These are phyloP conservation scores for Cytospora piceae DNA, from an alignment of 2,329 filamentous ascomycete species.

Conservation along the genomic window DNA sequence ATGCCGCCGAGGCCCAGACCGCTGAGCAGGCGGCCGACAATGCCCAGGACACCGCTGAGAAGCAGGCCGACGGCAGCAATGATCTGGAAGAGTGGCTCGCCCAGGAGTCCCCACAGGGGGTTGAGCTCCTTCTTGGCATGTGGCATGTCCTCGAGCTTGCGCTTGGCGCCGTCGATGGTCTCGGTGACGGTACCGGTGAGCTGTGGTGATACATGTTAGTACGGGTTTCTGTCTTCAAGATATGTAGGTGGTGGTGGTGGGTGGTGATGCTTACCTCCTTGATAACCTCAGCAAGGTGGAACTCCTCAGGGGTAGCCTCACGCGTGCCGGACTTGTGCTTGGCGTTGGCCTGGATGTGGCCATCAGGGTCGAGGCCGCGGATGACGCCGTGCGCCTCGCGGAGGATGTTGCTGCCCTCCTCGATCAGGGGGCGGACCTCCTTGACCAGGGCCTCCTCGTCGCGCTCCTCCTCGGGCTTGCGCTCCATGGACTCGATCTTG, in stretches of 20 bases:
- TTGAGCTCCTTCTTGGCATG: constrained; percentile 95
- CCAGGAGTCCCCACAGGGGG: constrained; percentile 81
- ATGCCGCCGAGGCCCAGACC: constrained; percentile 82
- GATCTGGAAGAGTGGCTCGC: constrained; percentile 90
- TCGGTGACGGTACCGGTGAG: constrained; percentile 79
- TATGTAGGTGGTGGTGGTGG: neutral
- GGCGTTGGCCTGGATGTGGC: constrained; percentile 80
- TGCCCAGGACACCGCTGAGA: constrained; percentile 78
- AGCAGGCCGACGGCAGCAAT: constrained; percentile 85
- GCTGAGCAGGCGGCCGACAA: constrained; percentile 80
- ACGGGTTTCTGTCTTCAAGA: neutral
- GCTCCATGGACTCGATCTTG: constrained; percentile 80
- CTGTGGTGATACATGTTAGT: constrained; percentile 38
- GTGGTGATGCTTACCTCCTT: constrained; percentile 63
- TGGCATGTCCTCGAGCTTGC: constrained; percentile 89
- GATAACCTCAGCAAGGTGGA: constrained; percentile 79
- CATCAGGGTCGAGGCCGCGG: constrained; percentile 86
- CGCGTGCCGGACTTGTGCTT: constrained; percentile 77
- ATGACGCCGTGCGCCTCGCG: constrained; percentile 86
- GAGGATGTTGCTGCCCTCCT: constrained; percentile 80
- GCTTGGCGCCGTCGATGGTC: constrained; percentile 86
- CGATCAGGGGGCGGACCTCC: constrained; percentile 84
- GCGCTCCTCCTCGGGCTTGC: constrained; percentile 80
- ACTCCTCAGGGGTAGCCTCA: constrained; percentile 82
- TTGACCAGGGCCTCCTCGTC: constrained; percentile 89